phyloP scores from a whole-genome alignment of 108 stramenopile genomes.

The Cyclostephanos tholiformis region DNA sequence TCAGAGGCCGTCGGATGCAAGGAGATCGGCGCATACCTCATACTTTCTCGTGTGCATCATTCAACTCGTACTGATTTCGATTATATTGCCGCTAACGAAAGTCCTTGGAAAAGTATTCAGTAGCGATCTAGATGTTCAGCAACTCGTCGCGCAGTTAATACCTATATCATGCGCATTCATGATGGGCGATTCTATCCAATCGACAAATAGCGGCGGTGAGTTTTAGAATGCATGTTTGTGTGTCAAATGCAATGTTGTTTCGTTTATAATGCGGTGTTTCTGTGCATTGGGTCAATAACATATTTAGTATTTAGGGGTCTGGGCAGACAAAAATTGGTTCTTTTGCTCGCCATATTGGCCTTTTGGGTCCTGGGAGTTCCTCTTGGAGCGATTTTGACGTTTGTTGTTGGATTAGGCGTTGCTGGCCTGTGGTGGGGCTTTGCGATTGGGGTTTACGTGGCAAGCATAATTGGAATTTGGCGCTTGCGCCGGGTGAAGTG shows the following conservation, averaged over 20 bases:
- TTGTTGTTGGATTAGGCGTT: slow-evolving; percentile 37
- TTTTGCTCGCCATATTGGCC: slow-evolving; percentile 38
- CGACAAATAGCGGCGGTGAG: not conserved
- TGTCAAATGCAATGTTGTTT: too few relatives aligned
- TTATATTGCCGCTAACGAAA: slow-evolving; percentile 22
- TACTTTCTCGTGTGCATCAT: slow-evolving; percentile 10
- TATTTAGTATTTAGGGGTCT: slow-evolving; percentile 14
- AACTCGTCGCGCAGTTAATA: slow-evolving; percentile 32
- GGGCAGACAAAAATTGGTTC: slow-evolving; percentile 37
- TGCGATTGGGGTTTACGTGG: slow-evolving; percentile 19
- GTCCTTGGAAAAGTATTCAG: slow-evolving; percentile 36
- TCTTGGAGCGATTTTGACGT: slow-evolving; percentile 35
- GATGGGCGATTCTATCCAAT: slow-evolving; percentile 48
- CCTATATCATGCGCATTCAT: slow-evolving; percentile 49
- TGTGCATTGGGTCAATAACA: not conserved
- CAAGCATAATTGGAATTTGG: slow-evolving; percentile 21
- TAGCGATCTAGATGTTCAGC: slow-evolving; percentile 40
- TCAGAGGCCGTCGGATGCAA: slow-evolving; percentile 18
- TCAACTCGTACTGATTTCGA: slow-evolving; percentile 15
- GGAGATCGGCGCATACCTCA: slow-evolving; percentile 29
- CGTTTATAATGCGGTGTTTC: too few relatives aligned
- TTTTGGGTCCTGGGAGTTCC: slow-evolving; percentile 47
- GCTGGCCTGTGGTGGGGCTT: slow-evolving; percentile 26
- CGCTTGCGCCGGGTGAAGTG: slow-evolving; percentile 24
- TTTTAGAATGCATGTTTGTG: too few relatives aligned